Conservation (phyloP, 139 green algal species). For the Yamagishiella unicocca region DNA sequence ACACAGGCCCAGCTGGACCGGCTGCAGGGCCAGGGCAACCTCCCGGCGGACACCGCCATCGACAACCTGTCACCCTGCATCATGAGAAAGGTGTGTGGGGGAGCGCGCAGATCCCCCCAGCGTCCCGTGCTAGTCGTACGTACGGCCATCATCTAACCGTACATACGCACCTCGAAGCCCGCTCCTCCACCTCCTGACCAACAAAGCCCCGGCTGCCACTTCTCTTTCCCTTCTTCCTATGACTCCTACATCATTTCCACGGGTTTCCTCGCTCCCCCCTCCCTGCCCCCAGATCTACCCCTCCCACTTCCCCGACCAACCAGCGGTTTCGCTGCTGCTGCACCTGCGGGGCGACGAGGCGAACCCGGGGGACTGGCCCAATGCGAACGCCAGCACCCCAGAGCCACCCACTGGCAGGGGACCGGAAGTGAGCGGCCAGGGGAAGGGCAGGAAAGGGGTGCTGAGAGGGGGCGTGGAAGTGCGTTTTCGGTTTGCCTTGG, state of each 20-base stretch:
- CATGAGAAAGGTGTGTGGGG: slow-evolving; percentile 18
- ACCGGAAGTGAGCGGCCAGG: slow-evolving; percentile 19
- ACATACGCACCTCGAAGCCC: neutral
- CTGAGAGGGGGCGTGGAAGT: neutral
- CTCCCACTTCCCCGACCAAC: slow-evolving; percentile 38
- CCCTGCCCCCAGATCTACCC: slow-evolving; percentile 24
- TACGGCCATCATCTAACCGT: neutral
- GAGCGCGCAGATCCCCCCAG: neutral
- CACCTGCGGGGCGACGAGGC: neutral
- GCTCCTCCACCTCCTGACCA: neutral
- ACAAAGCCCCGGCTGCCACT: neutral
- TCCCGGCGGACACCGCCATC: neutral
- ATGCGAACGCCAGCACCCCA: neutral
- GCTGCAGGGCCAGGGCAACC: neutral
- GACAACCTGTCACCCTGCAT: slow-evolving; percentile 37
- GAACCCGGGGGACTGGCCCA: neutral
- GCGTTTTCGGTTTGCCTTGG: too few species aligned
- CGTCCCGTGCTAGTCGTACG: too few species aligned
- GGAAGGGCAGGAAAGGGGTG: too few species aligned
- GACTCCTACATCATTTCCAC: neutral
- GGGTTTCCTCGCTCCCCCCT: too few species aligned
- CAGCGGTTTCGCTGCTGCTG: slow-evolving; percentile 34
- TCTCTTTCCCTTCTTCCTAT: neutral
- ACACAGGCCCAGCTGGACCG: slow-evolving; percentile 2
- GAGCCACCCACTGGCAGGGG: slow-evolving; percentile 33